phyloP scores from a whole-genome alignment of 1,284 basidiomycete genomes.

The Chondrostereum purpureum region DNA sequence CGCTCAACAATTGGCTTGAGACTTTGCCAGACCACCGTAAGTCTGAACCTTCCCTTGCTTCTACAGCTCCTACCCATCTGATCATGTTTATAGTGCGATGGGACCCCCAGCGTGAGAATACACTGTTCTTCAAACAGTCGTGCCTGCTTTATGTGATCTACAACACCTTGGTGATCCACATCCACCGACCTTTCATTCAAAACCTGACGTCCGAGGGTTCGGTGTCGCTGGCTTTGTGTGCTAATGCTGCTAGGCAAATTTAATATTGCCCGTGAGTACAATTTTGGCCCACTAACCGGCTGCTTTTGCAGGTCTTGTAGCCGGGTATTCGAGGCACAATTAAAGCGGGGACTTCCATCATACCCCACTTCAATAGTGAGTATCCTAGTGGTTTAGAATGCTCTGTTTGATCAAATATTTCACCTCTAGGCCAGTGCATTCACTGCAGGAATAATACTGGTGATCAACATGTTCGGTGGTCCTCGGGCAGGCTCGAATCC shows the following conservation, averaged over 20 bases:
- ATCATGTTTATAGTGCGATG: conserved; percentile 7
- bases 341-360: conserved; percentile 2
- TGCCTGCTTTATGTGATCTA: conserved; percentile 10
- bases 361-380: background rate
- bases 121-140: conserved; percentile 11
- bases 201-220: conserved; percentile 8
- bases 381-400: background rate
- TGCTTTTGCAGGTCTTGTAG: background rate
- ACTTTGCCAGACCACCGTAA: conserved; percentile 13
- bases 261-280: conserved; percentile 7
- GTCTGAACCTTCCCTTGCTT: conserved; percentile 3
- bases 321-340: background rate
- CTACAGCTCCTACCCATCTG: no score
- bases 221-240: conserved; percentile 13
- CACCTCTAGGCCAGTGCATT: no score
- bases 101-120: conserved; percentile 8
- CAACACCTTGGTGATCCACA: conserved; percentile 12
- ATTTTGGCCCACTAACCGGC: conserved; percentile 9
- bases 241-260: conserved; percentile 11
- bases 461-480: conserved; percentile 13
- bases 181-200: conserved; percentile 13
- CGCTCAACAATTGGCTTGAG: conserved; percentile 11
- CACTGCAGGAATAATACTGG: conserved; percentile 9
- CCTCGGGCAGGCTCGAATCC: conserved; percentile 9
- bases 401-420: no score